A percentile compares a stretch with the other conserved stretches of the same genome.
phyloP scores from a whole-genome alignment of 345 rosid species.

The Turnera subulata region DNA sequence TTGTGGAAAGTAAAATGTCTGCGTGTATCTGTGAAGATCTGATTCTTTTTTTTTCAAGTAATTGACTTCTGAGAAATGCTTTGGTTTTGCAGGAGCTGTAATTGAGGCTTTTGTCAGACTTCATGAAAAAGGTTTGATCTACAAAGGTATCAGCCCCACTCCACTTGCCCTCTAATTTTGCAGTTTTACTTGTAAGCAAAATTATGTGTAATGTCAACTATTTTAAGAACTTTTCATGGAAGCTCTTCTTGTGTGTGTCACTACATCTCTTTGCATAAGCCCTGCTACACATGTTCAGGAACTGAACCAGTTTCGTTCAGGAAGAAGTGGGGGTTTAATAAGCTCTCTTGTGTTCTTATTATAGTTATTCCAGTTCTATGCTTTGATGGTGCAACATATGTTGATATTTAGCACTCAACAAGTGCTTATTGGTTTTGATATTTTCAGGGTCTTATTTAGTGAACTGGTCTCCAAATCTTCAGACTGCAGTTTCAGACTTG shows the following conservation, averaged over 20 bases:
- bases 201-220: background rate
- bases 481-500: slow-evolving; percentile 98
- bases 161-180: slow-evolving; percentile 4
- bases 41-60: background rate
- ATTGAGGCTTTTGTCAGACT: slow-evolving; percentile 87
- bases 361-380: background rate
- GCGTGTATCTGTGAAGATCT: too few species aligned
- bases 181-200: background rate
- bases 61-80: slow-evolving; percentile 24
- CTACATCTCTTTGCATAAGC: too few species aligned
- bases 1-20: too few species aligned
- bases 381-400: background rate
- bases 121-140: slow-evolving; percentile 90
- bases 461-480: slow-evolving; percentile 97
- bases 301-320: background rate
- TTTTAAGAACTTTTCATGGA: background rate
- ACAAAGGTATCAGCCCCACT: slow-evolving; percentile 54
- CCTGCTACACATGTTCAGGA: background rate
- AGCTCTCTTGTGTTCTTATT: background rate
- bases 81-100: slow-evolving; percentile 66
- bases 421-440: background rate
- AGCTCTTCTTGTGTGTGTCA: background rate
- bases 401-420: slow-evolving; percentile 1
- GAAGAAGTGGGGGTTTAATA: background rate
- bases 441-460: slow-evolving; percentile 91